A percentile compares a stretch with the other conserved stretches of the same genome.
phyloP scores from a whole-genome alignment of 2,329 filamentous ascomycete genomes.

The Rhynchosporium agropyri region DNA sequence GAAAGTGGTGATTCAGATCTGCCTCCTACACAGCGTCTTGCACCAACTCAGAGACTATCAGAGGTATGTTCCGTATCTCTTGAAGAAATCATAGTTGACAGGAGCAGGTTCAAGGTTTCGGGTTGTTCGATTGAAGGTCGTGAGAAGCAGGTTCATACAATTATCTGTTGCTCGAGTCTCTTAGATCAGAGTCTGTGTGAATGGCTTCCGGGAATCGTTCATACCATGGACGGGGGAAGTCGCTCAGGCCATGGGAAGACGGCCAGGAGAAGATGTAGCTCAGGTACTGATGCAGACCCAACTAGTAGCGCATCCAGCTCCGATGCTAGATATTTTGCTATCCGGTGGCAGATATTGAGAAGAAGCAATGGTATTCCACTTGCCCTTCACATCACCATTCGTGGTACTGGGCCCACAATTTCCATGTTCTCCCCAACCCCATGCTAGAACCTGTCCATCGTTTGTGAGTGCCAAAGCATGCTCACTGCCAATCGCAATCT shows the following conservation, averaged over 20 bases:
- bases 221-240: neutral
- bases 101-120: conserved; percentile 38
- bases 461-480: conserved; percentile 76
- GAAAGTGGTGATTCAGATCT: conserved; percentile 17
- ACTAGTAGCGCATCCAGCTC: conserved; percentile 88
- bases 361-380: conserved; percentile 68
- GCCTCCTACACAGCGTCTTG: conserved; percentile 49
- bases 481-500: conserved; percentile 85
- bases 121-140: conserved; percentile 36
- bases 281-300: conserved; percentile 62
- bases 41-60: conserved; percentile 74
- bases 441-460: conserved; percentile 71
- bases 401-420: conserved; percentile 79
- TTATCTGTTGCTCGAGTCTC: neutral
- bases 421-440: conserved; percentile 98
- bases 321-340: conserved; percentile 61
- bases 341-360: conserved; percentile 55
- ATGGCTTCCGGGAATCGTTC: neutral
- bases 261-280: conserved; percentile 21
- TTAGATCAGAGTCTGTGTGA: neutral
- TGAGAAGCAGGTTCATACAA: neutral
- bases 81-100: conserved; percentile 29
- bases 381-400: conserved; percentile 67
- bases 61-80: conserved; percentile 53
- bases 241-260: neutral